Percentiles rank a stretch among this genome's conserved stretches.
Conservation (phyloP, 179 eudicot species). For the Corrigiola litoralis region DNA sequence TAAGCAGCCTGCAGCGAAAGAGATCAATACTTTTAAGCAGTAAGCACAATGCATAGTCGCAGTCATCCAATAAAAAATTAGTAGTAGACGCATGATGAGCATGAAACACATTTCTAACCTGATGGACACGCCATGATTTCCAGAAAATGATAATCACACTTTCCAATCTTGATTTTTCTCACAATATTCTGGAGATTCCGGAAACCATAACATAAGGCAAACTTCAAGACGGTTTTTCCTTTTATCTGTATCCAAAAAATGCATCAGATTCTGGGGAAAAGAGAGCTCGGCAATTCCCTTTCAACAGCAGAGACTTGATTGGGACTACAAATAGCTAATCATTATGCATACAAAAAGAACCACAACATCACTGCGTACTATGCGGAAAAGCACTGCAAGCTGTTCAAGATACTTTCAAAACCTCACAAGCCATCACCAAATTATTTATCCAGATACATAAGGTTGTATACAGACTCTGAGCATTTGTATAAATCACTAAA, state of each 20-base stretch:
- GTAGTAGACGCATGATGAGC: not conserved
- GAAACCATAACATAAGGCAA: constrained; percentile 93
- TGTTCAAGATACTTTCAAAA: not conserved
- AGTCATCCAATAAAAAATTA: not conserved
- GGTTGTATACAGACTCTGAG: not conserved
- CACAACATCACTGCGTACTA: too few species aligned
- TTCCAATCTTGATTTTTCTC: constrained; percentile 73
- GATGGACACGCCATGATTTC: constrained; percentile 99
- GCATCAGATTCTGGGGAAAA: not conserved
- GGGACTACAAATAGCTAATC: not conserved
- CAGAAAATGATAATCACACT: constrained; percentile 81
- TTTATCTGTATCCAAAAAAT: constrained; percentile 52
- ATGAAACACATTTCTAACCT: constrained; percentile 38
- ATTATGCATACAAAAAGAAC: too few species aligned
- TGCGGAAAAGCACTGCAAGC: not conserved
- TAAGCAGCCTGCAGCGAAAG: constrained; percentile 57
- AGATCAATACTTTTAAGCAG: not conserved
- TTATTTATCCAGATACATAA: not conserved
- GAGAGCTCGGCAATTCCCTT: not conserved
- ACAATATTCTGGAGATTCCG: constrained; percentile 89
- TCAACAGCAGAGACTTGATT: not conserved
- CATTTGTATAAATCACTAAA: too few species aligned
- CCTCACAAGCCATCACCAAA: not conserved
- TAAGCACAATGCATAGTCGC: not conserved
- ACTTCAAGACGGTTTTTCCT: constrained; percentile 73